Percentiles rank a stretch among this genome's conserved stretches.
phyloP scores from a whole-genome alignment of 2,329 filamentous ascomycete species.

The Fusarium sp. region DNA sequence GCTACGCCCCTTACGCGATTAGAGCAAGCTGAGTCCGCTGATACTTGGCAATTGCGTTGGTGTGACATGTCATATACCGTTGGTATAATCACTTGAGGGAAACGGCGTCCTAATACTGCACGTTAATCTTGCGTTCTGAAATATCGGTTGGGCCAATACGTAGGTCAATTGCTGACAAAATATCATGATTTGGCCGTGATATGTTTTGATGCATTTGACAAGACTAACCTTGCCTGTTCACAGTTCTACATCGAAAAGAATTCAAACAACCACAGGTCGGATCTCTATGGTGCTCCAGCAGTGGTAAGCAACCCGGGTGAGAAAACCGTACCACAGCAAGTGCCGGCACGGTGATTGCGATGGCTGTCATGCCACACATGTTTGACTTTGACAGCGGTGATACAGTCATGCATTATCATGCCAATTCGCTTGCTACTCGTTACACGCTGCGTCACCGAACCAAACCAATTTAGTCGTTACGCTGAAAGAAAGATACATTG shows the following conservation, averaged over 20 bases:
- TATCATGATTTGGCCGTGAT: not conserved
- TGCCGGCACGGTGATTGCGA: conserved; percentile 24
- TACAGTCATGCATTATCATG: conserved; percentile 17
- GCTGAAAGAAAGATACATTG: not conserved
- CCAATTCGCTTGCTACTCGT: conserved; percentile 26
- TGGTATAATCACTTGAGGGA: not conserved
- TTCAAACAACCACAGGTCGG: not conserved
- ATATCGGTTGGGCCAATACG: not conserved
- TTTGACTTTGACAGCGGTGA: conserved; percentile 4
- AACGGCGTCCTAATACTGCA: not conserved
- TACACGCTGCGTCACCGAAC: conserved; percentile 17
- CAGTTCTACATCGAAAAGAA: not conserved
- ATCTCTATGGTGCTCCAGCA: not conserved
- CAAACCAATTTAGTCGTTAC: not conserved
- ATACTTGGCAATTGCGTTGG: not conserved
- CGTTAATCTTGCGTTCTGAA: not conserved
- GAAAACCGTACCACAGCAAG: conserved; percentile 4
- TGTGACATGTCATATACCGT: conserved; percentile 9
- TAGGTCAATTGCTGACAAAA: not conserved
- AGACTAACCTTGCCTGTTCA: not conserved
- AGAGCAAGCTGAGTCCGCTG: not conserved
- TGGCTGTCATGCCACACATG: not conserved
- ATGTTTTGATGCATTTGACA: not conserved
- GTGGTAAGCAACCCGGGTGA: not conserved
- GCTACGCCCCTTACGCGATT: not conserved